Evolutionary conservation across 2,329 filamentous ascomycete species (phyloP).

Genomic region (Alternaria sp.): DNA sequence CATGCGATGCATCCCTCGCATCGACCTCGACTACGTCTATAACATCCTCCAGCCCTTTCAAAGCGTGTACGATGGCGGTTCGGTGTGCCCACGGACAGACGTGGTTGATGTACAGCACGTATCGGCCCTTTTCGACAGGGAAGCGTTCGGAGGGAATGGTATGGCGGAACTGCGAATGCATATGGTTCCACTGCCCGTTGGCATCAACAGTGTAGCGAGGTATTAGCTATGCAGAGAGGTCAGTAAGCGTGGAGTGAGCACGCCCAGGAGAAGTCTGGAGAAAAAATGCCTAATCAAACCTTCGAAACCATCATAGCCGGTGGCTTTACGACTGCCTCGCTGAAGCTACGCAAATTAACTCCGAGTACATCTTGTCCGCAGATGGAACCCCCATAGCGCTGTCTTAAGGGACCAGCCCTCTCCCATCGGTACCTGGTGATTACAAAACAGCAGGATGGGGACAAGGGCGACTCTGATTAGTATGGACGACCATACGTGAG

Average conservation of each 20-base stretch:
- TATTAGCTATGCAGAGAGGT: not conserved
- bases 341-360: not conserved
- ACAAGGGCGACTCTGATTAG: constrained; percentile 23
- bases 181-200: constrained; percentile 61
- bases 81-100: constrained; percentile 70
- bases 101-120: constrained; percentile 66
- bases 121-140: constrained; percentile 65
- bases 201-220: constrained; percentile 32
- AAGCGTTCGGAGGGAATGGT: constrained; percentile 62
- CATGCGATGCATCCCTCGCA: constrained; percentile 32
- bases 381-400: constrained; percentile 4
- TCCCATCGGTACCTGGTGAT: constrained; percentile 22
- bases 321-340: not conserved
- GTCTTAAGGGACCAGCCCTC: not conserved
- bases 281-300: not conserved
- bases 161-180: constrained; percentile 62
- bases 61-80: constrained; percentile 53
- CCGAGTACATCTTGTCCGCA: constrained; percentile 5
- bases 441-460: constrained; percentile 33
- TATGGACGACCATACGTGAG: constrained; percentile 9
- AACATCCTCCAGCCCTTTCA: constrained; percentile 59
- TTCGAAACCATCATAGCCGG: not conserved
- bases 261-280: not conserved
- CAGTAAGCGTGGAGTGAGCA: not conserved
- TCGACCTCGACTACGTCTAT: constrained; percentile 57